Evolutionary conservation across 2,329 filamentous ascomycete genomes (phyloP), one percentile per base, ranked within the genome.

Genomic region (Neodidymelliopsis sp.): DNA sequence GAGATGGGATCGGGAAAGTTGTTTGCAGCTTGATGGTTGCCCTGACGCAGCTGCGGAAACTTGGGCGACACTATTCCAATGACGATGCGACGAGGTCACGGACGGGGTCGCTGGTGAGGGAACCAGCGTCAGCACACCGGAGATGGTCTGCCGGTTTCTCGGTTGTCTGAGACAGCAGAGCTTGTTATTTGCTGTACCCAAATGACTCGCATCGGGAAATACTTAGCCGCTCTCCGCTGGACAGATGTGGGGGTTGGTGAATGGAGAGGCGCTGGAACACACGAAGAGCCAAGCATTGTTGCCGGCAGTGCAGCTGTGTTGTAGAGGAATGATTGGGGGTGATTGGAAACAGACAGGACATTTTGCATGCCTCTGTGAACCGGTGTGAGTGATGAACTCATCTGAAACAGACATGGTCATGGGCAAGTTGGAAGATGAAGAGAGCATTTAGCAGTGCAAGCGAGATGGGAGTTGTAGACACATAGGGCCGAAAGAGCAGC

Each of bases 11-110:
- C 19, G 66, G 66, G 30, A 62, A 57, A 40, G 56, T 70, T 16
- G 54, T 67, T 5, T 65, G 65, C 42, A 56, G 63, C 20, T 29
- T 67, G 19, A 52, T 67, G 49, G 57, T 70, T n/a, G 57, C 58
- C 4, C 20, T 70, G 12, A 53, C 48, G 9, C 62, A 69, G 30
- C 57, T 65, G 37, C 64, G 63, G 39, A 65, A 58, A 51, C 69
- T 70, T 58, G 68, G 60, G 19, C 52, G 54, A 22, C 53, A 62
- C 20, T 61, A 63, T 15, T 51, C 43, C n/a, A 66, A 65, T 33
- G 27, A 45, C 25, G 40, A 45, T 20, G 36, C 38, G 19, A 29
- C 38, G 20, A 45, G 42, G 15, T 37, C 42, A 13, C 41, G 59
- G 27, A 46, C 43, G 12, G 42, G 30, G 6, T 62, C 53, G n/a